phyloP scores from a whole-genome alignment of 148 eudicot species.

The Nepenthes gracilis region DNA sequence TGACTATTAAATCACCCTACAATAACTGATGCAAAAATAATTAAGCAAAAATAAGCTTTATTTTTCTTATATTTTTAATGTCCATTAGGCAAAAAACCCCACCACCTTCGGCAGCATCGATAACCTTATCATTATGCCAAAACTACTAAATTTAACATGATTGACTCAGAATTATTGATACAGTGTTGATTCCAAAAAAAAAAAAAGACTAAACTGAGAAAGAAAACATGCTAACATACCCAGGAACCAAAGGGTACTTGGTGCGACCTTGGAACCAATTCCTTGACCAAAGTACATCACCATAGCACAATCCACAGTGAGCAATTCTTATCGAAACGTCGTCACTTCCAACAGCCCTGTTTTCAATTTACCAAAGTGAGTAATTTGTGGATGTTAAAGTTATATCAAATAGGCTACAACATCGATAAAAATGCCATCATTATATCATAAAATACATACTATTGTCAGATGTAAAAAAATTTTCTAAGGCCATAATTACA shows the following conservation, averaged over 20 bases:
- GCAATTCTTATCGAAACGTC: slow-evolving; percentile 63
- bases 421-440: no score
- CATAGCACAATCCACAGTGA: slow-evolving; percentile 89
- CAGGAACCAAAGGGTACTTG: slow-evolving; percentile 80
- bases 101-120: no score
- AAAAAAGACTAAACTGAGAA: neutral
- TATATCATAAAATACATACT: no score
- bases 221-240: slow-evolving; percentile 26
- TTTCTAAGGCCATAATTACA: neutral
- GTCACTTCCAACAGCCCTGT: slow-evolving; percentile 55
- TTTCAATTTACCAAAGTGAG: neutral
- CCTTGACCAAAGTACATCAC: slow-evolving; percentile 75
- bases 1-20: no score
- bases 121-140: no score
- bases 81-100: no score
- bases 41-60: no score
- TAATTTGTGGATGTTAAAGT: neutral
- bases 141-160: no score
- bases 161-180: neutral
- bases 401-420: no score
- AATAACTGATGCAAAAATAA: no score
- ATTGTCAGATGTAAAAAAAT: neutral
- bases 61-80: no score
- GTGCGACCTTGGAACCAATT: slow-evolving; percentile 29
- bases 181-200: neutral